phyloP scores from a whole-genome alignment of 768 basidiomycete genomes.

The Trametes villosa region DNA sequence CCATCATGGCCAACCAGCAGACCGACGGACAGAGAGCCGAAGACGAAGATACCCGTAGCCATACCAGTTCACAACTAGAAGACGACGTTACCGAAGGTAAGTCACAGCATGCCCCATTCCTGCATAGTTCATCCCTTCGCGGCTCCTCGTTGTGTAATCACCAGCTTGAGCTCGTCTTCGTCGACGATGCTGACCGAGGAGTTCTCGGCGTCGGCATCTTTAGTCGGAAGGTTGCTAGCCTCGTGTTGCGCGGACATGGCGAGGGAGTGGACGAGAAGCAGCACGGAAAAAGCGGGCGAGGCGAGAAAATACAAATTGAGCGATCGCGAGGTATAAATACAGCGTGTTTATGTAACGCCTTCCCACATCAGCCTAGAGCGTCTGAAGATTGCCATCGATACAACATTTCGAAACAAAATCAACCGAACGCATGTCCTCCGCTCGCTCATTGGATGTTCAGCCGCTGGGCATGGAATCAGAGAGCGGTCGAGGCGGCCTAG shows the following conservation, averaged over 20 bases:
- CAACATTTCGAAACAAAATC: constrained; percentile 2
- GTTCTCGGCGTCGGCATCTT: constrained; percentile 31
- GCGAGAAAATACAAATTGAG: constrained; percentile 9
- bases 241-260: constrained; percentile 23
- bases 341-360: constrained; percentile 28
- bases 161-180: constrained; percentile 60
- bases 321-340: constrained; percentile 31
- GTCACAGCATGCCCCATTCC: constrained; percentile 36
- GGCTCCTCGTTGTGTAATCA: constrained; percentile 42
- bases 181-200: constrained; percentile 36
- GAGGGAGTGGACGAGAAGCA: constrained; percentile 1
- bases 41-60: constrained; percentile 90
- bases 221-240: constrained; percentile 19
- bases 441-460: constrained; percentile 40
- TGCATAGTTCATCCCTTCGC: constrained; percentile 35
- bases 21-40: constrained; percentile 31
- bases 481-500: not conserved
- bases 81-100: constrained; percentile 74
- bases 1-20: constrained; percentile 32
- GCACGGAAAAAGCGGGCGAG: not conserved
- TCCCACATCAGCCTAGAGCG: constrained; percentile 15
- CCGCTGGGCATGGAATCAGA: constrained; percentile 33
- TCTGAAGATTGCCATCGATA: constrained; percentile 11
- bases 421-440: not conserved
- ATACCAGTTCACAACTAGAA: constrained; percentile 68